These are phyloP conservation scores for Penicillium antarcticum DNA, from an alignment of 495 filamentous ascomycete genomes.

Conservation along the genomic window DNA sequence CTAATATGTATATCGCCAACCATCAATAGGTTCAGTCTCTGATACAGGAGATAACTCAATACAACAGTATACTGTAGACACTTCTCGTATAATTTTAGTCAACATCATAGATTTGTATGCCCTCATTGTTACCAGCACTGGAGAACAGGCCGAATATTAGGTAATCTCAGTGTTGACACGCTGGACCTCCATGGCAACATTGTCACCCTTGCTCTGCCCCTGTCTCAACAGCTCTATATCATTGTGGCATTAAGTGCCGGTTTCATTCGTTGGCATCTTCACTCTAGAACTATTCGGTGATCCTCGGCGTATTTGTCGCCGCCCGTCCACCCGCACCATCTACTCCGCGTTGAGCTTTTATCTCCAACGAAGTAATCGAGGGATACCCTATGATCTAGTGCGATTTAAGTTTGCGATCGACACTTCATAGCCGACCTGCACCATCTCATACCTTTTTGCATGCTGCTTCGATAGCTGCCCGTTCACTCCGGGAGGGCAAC, in stretches of 20 bases:
- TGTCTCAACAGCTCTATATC: constrained; percentile 6
- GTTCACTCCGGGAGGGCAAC: constrained; percentile 15
- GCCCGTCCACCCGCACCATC: background rate
- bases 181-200: background rate
- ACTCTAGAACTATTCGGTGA: background rate
- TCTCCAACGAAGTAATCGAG: background rate
- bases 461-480: constrained; percentile 14
- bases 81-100: no score
- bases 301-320: background rate
- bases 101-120: background rate
- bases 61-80: no score
- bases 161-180: constrained; percentile 1
- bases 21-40: no score
- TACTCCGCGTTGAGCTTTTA: background rate
- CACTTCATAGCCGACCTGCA: constrained; percentile 10
- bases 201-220: constrained; percentile 2
- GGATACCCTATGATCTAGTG: background rate
- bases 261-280: constrained; percentile 55
- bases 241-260: constrained; percentile 52
- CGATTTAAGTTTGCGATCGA: constrained; percentile 12
- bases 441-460: constrained; percentile 10
- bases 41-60: no score
- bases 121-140: background rate
- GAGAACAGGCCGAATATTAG: background rate
- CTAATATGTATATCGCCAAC: no score